Evolutionary conservation across 2,329 filamentous ascomycete species (phyloP).

Genomic region (Volutella citrinella): DNA sequence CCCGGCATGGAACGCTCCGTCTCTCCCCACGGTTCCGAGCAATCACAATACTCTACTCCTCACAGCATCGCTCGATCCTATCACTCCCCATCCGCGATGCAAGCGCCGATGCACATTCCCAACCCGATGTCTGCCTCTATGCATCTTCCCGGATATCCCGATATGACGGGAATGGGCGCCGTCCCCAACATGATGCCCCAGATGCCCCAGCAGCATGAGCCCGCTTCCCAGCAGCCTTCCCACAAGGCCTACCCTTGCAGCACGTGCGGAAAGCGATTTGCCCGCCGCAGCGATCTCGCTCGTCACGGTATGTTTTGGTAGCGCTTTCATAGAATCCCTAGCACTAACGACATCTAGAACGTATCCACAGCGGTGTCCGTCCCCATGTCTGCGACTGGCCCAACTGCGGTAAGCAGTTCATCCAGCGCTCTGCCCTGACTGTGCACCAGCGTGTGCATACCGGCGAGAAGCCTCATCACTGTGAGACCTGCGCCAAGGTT

Average conservation of each 20-base stretch:
- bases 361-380: slow-evolving; percentile 87
- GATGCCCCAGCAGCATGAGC: slow-evolving; percentile 30
- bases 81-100: slow-evolving; percentile 53
- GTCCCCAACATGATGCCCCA: slow-evolving; percentile 40
- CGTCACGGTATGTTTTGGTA: slow-evolving; percentile 72
- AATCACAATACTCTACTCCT: slow-evolving; percentile 52
- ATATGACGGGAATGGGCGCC: slow-evolving; percentile 39
- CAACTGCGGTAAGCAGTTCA: slow-evolving; percentile 92
- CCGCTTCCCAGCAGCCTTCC: slow-evolving; percentile 36
- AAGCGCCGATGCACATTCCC: slow-evolving; percentile 45
- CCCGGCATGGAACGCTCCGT: slow-evolving; percentile 50
- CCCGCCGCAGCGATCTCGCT: slow-evolving; percentile 87
- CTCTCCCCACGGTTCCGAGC: slow-evolving; percentile 59
- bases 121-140: slow-evolving; percentile 41
- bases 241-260: slow-evolving; percentile 81
- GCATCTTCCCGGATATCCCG: slow-evolving; percentile 41
- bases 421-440: slow-evolving; percentile 91
- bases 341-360: slow-evolving; percentile 61
- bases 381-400: slow-evolving; percentile 91
- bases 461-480: slow-evolving; percentile 97
- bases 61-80: slow-evolving; percentile 49
- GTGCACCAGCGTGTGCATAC: slow-evolving; percentile 96
- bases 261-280: slow-evolving; percentile 88
- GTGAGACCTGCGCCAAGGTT: slow-evolving; percentile 95
- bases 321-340: background rate